Conservation (phyloP, 371 early-diverging fungal genomes). For the Thermomucor indicae-seudaticae region DNA sequence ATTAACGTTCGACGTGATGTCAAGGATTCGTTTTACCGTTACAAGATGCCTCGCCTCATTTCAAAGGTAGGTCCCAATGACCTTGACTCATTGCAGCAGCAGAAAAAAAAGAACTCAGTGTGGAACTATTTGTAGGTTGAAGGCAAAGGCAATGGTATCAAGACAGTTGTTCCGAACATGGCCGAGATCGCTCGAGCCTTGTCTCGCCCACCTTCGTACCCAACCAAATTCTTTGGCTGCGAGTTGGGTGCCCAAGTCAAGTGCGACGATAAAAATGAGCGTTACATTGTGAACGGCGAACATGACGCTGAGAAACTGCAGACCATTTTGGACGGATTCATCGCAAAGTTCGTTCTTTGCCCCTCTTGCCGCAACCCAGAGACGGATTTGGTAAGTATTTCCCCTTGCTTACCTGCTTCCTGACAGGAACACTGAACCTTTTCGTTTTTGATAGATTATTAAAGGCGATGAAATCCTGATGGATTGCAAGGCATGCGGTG, state of each 20-base stretch:
- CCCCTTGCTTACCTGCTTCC: neutral
- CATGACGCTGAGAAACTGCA: slow-evolving; percentile 93
- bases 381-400: slow-evolving; percentile 78
- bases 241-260: slow-evolving; percentile 97
- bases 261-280: slow-evolving; percentile 86
- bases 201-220: slow-evolving; percentile 87
- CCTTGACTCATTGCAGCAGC: neutral
- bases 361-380: slow-evolving; percentile 97
- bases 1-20: slow-evolving; percentile 86
- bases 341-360: slow-evolving; percentile 97
- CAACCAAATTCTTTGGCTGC: slow-evolving; percentile 94
- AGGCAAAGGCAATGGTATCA: slow-evolving; percentile 99
- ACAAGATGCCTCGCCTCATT: slow-evolving; percentile 98
- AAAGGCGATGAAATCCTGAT: slow-evolving; percentile 72
- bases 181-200: slow-evolving; percentile 92
- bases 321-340: slow-evolving; percentile 89
- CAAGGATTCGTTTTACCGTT: slow-evolving; percentile 96
- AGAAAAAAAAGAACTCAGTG: neutral
- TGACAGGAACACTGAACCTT: neutral
- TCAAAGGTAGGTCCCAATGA: slow-evolving; percentile 68
- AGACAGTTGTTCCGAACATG: slow-evolving; percentile 99
- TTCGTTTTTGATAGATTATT: slow-evolving; percentile 42
- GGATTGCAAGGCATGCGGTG: slow-evolving; percentile 94
- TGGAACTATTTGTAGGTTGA: slow-evolving; percentile 67
- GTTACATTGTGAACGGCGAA: slow-evolving; percentile 97